These are phyloP conservation scores for Saposhnikovia divaricata DNA, from an alignment of 129 eudicot genomes.

Conservation along the genomic window DNA sequence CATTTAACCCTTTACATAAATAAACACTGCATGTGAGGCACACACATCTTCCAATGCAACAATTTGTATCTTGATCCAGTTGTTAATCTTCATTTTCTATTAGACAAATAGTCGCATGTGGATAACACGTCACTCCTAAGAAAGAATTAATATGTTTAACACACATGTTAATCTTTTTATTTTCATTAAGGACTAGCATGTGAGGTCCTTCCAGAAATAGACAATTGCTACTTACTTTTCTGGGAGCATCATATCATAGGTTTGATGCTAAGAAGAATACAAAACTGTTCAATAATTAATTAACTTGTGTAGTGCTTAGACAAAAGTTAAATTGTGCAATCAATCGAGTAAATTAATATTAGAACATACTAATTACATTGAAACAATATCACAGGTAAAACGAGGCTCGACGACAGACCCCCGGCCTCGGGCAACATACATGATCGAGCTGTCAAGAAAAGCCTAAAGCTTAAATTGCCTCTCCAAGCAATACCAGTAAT, in stretches of 20 bases:
- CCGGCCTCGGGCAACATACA: not conserved
- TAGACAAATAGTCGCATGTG: not conserved
- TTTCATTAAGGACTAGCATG: not conserved
- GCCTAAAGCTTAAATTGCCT: not conserved
- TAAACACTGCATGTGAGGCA: not conserved
- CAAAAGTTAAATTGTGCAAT: not conserved
- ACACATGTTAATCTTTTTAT: not conserved
- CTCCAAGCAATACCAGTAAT: not conserved
- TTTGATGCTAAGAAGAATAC: not conserved
- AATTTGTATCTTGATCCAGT: not conserved
- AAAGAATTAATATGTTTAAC: not conserved
- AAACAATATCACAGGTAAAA: slow-evolving; percentile 1
- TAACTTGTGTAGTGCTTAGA: too few relatives aligned
- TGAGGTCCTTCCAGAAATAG: not conserved
- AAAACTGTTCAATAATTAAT: too few relatives aligned
- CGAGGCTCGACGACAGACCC: not conserved
- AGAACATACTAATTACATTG: not conserved
- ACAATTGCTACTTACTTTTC: not conserved
- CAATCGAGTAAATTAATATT: not conserved
- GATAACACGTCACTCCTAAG: not conserved
- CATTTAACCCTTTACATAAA: too few relatives aligned
- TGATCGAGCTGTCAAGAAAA: not conserved
- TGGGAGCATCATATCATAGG: not conserved
- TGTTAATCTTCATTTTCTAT: not conserved
- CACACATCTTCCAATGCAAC: not conserved